phyloP scores from a whole-genome alignment of 2,329 filamentous ascomycete genomes.

The Penicillium sp. region DNA sequence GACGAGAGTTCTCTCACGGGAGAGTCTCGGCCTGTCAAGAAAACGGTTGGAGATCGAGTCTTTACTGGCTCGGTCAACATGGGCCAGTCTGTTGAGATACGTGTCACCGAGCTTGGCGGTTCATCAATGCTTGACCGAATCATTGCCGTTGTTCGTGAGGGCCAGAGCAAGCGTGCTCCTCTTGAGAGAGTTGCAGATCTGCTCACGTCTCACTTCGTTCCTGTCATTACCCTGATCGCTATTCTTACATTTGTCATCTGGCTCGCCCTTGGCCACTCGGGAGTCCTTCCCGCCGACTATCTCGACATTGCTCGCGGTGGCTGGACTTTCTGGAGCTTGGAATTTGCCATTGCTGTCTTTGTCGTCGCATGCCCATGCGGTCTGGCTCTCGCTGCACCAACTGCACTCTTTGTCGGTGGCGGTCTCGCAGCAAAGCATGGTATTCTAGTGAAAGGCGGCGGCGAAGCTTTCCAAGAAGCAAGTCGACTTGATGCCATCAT shows the following conservation, averaged over 20 bases:
- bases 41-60: slow-evolving; percentile 45
- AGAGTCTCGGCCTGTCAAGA: slow-evolving; percentile 51
- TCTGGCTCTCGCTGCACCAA: slow-evolving; percentile 80
- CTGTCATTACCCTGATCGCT: slow-evolving; percentile 51
- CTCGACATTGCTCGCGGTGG: slow-evolving; percentile 50
- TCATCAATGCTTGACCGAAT: slow-evolving; percentile 55
- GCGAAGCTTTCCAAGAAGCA: slow-evolving; percentile 83
- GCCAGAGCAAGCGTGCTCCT: slow-evolving; percentile 52
- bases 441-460: slow-evolving; percentile 80
- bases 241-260: slow-evolving; percentile 52
- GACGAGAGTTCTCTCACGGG: slow-evolving; percentile 87
- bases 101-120: slow-evolving; percentile 48
- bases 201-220: slow-evolving; percentile 53
- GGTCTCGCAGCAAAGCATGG: slow-evolving; percentile 78
- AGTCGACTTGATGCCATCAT: slow-evolving; percentile 76
- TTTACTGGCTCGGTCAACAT: slow-evolving; percentile 53
- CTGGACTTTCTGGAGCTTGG: slow-evolving; percentile 58
- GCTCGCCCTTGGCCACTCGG: slow-evolving; percentile 49
- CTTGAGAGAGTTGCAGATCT: slow-evolving; percentile 52
- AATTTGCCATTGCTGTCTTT: slow-evolving; percentile 79
- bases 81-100: slow-evolving; percentile 48
- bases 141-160: slow-evolving; percentile 52
- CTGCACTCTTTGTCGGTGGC: slow-evolving; percentile 80
- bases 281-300: slow-evolving; percentile 52
- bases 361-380: slow-evolving; percentile 86